These are phyloP conservation scores for Mortierella antarctica DNA, from an alignment of 192 early-diverging fungal species.

Conservation along the genomic window DNA sequence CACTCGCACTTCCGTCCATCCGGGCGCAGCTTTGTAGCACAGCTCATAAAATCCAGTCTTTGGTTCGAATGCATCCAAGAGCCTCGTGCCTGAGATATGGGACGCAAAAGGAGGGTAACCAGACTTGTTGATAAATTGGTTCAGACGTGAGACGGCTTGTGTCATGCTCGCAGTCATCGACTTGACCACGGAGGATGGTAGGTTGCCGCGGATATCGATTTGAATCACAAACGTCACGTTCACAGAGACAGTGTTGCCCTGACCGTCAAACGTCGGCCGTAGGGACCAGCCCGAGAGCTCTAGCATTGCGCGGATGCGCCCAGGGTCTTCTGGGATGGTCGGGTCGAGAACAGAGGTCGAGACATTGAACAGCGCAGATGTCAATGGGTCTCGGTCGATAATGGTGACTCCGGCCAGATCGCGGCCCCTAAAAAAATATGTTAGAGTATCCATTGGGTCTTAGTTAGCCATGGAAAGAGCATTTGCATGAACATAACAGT, in stretches of 20 bases:
- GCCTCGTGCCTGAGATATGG: constrained; percentile 58
- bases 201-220: constrained; percentile 59
- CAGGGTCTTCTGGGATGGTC: constrained; percentile 56
- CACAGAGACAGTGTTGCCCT: constrained; percentile 55
- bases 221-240: constrained; percentile 59
- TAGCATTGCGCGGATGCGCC: constrained; percentile 56
- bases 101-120: constrained; percentile 68
- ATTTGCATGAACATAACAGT: neutral
- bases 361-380: constrained; percentile 57
- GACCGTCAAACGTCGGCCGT: constrained; percentile 54
- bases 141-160: constrained; percentile 52
- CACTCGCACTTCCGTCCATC: constrained; percentile 61
- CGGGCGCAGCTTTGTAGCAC: constrained; percentile 50
- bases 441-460: neutral
- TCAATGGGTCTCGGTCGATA: constrained; percentile 61
- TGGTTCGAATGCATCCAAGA: constrained; percentile 53
- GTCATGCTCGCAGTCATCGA: constrained; percentile 59
- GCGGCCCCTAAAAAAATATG: constrained; percentile 53
- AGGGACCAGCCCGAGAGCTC: constrained; percentile 65
- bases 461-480: neutral
- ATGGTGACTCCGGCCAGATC: constrained; percentile 60
- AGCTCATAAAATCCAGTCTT: constrained; percentile 55
- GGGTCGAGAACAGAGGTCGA: constrained; percentile 60
- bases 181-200: constrained; percentile 56
- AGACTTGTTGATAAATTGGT: constrained; percentile 55